Base-by-base conservation (phyloP, 2,329 filamentous ascomycete genomes). In the Sporothrix globosa region DNA sequence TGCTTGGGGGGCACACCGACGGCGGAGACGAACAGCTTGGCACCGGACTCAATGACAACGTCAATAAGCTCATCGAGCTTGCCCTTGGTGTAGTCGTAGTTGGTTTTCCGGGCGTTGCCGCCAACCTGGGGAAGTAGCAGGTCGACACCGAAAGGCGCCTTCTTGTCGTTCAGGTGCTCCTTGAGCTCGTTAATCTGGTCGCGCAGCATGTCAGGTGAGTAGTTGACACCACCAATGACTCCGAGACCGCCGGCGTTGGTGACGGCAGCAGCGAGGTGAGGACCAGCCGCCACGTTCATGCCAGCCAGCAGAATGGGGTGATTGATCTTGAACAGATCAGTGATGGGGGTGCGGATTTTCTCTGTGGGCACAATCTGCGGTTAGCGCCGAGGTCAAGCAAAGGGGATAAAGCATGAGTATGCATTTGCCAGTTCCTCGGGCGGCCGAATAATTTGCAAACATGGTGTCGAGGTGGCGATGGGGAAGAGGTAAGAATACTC, bases 51-150 rank as follows among this genome's bases (percentile, higher is more conserved):
- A 83, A 99, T 97, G 83, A 97, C 90, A 78, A 97, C 93, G 80
- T 93, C 90, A 80, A 97, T 82, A 70, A 99, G 89, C 80, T 95
- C 92, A 81, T 92, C 86, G 73, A 99, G 92, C 85, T 98, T 98
- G 81, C 96, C 96, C 86, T 99, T 98, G 78, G 96, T 99, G 86
- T 99, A 99, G 83, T 99, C 96, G 83, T 98, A 97, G 88, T 97
- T 98, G 77, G 95, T 97, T 87, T 97, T 97, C 78, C 96, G 89
- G 73, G 96, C 96, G 78, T 86, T 93, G 77, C 95, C 96, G 74
- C 96, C 96, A 73, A 99, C 93, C 83, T 99, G 95, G 68, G 95
- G 95, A 17, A 98, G 87, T 70, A 98, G 86, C 76, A 98, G 86
- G 81, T 98, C 95, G 73, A 98, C 94, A 79, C 95, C 95, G 77